These are phyloP conservation scores for Russula ochroleuca DNA, from an alignment of 768 basidiomycete genomes.

Conservation along the genomic window DNA sequence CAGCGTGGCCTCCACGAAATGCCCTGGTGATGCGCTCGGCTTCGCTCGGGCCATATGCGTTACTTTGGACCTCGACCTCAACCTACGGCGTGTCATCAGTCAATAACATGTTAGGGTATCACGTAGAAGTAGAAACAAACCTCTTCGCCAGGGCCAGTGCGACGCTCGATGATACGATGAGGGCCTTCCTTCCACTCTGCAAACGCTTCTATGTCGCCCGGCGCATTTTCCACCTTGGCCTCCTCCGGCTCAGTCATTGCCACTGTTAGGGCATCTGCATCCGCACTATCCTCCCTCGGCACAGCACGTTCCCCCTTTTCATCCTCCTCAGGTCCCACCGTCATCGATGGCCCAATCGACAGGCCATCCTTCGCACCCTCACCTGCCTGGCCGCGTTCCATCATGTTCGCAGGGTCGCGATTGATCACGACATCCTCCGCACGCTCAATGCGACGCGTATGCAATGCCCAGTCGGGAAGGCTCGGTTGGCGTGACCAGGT, in stretches of 20 bases:
- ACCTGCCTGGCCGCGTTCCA: constrained; percentile 46
- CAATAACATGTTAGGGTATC: not conserved
- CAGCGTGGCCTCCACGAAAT: constrained; percentile 30
- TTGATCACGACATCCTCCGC: constrained; percentile 83
- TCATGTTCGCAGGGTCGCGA: constrained; percentile 52
- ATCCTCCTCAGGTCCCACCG: constrained; percentile 23
- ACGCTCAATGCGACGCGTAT: constrained; percentile 63
- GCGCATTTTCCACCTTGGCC: constrained; percentile 39
- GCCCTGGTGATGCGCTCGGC: constrained; percentile 31
- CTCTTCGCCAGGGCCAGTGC: constrained; percentile 57
- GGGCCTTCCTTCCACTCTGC: constrained; percentile 71
- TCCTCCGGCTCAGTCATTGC: constrained; percentile 25
- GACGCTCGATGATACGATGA: constrained; percentile 60
- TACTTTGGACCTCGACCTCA: constrained; percentile 36
- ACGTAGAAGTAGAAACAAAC: constrained; percentile 38
- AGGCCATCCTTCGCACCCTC: constrained; percentile 28
- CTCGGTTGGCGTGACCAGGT: constrained; percentile 78
- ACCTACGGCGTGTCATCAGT: constrained; percentile 29
- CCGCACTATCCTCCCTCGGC: constrained; percentile 18
- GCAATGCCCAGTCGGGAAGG: constrained; percentile 79
- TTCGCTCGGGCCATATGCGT: constrained; percentile 34
- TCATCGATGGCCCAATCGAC: constrained; percentile 18
- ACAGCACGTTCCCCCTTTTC: constrained; percentile 29
- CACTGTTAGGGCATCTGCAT: constrained; percentile 15
- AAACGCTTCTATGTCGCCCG: constrained; percentile 43